These are phyloP conservation scores for Backusella morwellensis DNA, from an alignment of 192 early-diverging fungal species.

Conservation along the genomic window DNA sequence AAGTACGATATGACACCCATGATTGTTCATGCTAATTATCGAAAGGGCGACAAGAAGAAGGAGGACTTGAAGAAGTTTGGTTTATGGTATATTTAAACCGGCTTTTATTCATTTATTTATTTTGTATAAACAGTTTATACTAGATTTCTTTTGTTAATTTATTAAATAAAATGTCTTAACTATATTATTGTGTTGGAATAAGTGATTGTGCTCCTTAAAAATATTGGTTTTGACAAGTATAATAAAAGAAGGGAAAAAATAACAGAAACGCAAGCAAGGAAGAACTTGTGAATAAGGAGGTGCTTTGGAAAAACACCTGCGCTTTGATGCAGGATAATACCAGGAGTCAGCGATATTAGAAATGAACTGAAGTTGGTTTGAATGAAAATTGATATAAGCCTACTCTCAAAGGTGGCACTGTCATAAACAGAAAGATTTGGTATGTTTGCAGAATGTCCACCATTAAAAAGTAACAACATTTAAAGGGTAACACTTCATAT, in stretches of 20 bases:
- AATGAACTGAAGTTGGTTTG: not conserved
- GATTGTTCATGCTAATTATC: constrained; percentile 42
- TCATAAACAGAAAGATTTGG: no score
- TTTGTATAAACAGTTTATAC: not conserved
- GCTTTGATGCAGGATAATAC: not conserved
- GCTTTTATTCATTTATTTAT: not conserved
- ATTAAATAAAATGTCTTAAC: not conserved
- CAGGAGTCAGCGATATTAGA: not conserved
- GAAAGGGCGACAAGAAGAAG: constrained; percentile 29
- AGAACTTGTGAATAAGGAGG: not conserved
- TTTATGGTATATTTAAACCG: constrained; percentile 35
- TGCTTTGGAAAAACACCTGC: not conserved
- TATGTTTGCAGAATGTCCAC: no score
- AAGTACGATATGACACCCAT: constrained; percentile 31
- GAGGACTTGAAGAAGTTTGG: constrained; percentile 26
- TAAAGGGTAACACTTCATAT: no score
- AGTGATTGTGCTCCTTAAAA: not conserved
- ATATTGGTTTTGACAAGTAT: not conserved
- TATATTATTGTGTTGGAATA: not conserved
- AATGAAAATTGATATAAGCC: not conserved
- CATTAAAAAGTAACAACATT: no score
- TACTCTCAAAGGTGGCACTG: no score
- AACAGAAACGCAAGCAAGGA: not conserved
- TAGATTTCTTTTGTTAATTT: not conserved
- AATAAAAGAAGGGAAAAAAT: no score